These are phyloP conservation scores for Candida coquimbonensis DNA, from an alignment of 805 yeast genomes.

Conservation along the genomic window DNA sequence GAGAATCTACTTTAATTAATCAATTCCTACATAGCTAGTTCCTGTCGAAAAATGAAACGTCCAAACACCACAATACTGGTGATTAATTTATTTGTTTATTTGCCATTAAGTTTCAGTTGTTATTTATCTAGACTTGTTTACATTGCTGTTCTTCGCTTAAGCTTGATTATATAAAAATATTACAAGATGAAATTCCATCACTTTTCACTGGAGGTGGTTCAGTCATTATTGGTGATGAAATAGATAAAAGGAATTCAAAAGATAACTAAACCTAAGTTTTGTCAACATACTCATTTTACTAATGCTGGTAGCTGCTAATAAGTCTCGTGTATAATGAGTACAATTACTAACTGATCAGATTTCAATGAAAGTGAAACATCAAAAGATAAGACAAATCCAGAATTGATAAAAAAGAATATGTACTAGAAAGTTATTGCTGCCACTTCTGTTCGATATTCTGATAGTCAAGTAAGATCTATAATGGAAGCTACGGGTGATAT, in stretches of 20 bases:
- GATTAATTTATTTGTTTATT: no score
- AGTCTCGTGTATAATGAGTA: slow-evolving; percentile 21
- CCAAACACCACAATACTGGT: no score
- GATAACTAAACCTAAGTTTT: slow-evolving; percentile 35
- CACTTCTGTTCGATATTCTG: slow-evolving; percentile 17
- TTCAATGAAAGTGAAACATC: slow-evolving; percentile 3
- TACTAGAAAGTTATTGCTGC: slow-evolving; percentile 4
- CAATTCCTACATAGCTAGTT: no score
- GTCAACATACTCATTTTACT: slow-evolving; percentile 41
- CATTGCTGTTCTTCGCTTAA: no score
- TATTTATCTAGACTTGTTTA: no score
- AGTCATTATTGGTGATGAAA: slow-evolving; percentile 31
- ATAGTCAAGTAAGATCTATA: slow-evolving; percentile 10
- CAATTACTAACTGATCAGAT: not conserved
- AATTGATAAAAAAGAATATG: slow-evolving; percentile 10
- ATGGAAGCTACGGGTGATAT: slow-evolving; percentile 15
- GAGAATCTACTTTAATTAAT: no score
- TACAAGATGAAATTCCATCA: slow-evolving; percentile 36
- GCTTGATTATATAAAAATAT: no score
- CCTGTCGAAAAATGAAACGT: no score
- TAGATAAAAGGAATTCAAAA: slow-evolving; percentile 37
- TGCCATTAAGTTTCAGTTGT: no score
- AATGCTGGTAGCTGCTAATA: slow-evolving; percentile 45
- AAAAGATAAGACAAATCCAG: slow-evolving; percentile 11
- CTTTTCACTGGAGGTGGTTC: slow-evolving; percentile 46